A percentile compares a stretch with the other conserved stretches of the same genome.
phyloP scores from a whole-genome alignment of 768 basidiomycete species.

The Tylopilus plumbeoviolaceoides region DNA sequence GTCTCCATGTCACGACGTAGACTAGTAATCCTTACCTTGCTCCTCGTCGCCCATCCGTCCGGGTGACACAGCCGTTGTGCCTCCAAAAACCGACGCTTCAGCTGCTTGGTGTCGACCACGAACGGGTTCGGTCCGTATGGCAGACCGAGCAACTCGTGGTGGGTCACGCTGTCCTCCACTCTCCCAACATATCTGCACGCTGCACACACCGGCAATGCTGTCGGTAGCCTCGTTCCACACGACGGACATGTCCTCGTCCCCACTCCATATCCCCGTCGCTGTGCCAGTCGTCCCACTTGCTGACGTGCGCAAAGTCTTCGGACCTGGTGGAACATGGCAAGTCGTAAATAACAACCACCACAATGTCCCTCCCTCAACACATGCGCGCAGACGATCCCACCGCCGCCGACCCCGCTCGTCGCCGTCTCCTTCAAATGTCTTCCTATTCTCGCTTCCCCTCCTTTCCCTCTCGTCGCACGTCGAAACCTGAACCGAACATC shows the following conservation, averaged over 20 bases:
- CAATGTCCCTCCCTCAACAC: conserved; percentile 34
- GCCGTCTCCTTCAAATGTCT: conserved; percentile 38
- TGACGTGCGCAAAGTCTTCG: conserved; percentile 7
- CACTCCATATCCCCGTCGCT: conserved; percentile 14
- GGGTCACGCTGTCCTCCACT: conserved; percentile 50
- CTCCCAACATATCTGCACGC: conserved; percentile 66
- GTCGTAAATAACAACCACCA: neutral
- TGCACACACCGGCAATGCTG: conserved; percentile 69
- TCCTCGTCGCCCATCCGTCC: conserved; percentile 74
- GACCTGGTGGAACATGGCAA: conserved; percentile 13
- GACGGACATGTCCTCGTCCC: conserved; percentile 46
- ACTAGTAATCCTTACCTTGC: conserved; percentile 41
- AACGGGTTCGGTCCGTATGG: conserved; percentile 66
- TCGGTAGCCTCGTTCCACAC: conserved; percentile 57
- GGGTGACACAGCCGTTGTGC: conserved; percentile 83
- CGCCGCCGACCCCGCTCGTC: conserved; percentile 44
- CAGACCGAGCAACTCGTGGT: conserved; percentile 68
- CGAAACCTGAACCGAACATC: neutral
- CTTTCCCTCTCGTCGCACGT: conserved; percentile 26
- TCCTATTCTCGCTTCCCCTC: conserved; percentile 32
- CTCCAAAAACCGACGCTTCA: conserved; percentile 64
- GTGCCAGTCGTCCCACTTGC: neutral
- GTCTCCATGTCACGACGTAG: conserved; percentile 2
- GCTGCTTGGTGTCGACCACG: conserved; percentile 51
- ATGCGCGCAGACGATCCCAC: conserved; percentile 40